Base-by-base conservation (phyloP, 164 flowering plant genomes). In the Magnolia kwangsiensis region DNA sequence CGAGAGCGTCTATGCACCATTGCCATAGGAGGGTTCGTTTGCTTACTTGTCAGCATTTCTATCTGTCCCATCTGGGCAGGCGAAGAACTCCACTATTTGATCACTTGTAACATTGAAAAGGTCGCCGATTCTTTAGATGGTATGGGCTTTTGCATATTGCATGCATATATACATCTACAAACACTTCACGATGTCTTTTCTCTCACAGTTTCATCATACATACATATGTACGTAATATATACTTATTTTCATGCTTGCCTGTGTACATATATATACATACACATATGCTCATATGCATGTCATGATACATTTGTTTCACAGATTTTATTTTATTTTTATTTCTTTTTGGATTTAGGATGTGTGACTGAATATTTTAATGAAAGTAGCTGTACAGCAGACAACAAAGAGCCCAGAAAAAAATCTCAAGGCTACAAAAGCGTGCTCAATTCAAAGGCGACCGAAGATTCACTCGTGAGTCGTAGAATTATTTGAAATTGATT, bases 61-160 rank as follows among this genome's bases (percentile, higher is more conserved):
- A 3, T 90, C 69, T 87, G 80, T 77, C 98, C 95, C 16, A 83
- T 89, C 19, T 94, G 98, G 95, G 95, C 98, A 3, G 97, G 97
- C 11, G 77, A 75, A 29, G 90, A 94, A 75, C 92, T 94, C 31
- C 88, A 89, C 73, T 23, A 45, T 76, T 87, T 89, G 23, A 78
- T 85, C 72, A 79, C 69, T 61, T 77, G 80, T 8, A 90, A 91
- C 83, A 79, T 92, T 82, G 95, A 87, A 69, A 93, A 89, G 71
- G 89, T 93, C 24, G 90, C 93, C 51, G 77, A 80, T 67, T 90
- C 96, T 49, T 79, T 90, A 51, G 90, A 92, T 71, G 92, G 96
- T 27, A 27, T 27, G 29, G 29, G 29, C 2, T 27, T 27, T 27
- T 27, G 29, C 29, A 27, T 27, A 27, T 27, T 27, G 29, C 45